Evolutionary conservation across 768 basidiomycete species (phyloP).

Genomic region (Boletus rubescentipes): DNA sequence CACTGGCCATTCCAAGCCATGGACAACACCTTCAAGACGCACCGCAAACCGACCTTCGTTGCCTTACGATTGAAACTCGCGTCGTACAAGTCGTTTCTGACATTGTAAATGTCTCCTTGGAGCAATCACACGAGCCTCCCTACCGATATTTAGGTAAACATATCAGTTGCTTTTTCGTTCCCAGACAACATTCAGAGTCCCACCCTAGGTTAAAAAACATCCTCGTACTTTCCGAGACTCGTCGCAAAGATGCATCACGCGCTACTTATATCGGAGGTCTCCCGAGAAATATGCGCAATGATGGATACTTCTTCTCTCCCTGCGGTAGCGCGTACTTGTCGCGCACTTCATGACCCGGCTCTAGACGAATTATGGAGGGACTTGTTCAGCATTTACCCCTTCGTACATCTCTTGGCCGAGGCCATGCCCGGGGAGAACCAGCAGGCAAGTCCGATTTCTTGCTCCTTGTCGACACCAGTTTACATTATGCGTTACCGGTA

Average conservation of each 20-base stretch:
- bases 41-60: background rate
- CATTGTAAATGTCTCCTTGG: background rate
- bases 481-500: background rate
- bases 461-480: background rate
- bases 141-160: conserved; percentile 18
- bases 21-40: background rate
- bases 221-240: background rate
- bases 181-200: background rate
- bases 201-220: background rate
- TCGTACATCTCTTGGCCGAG: conserved; percentile 16
- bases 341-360: conserved; percentile 20
- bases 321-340: conserved; percentile 25
- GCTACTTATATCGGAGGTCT: conserved; percentile 23
- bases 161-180: background rate
- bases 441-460: conserved; percentile 9
- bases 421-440: background rate
- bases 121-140: conserved; percentile 7
- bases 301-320: conserved; percentile 18
- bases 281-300: conserved; percentile 16
- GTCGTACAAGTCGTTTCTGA: background rate
- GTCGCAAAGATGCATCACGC: conserved; percentile 20
- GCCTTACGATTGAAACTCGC: background rate
- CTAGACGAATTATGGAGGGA: conserved; percentile 27
- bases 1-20: background rate
- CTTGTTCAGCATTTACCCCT: conserved; percentile 22